phyloP scores from a whole-genome alignment of 352 stramenopile species.

The Elongisporangium undulatum region DNA sequence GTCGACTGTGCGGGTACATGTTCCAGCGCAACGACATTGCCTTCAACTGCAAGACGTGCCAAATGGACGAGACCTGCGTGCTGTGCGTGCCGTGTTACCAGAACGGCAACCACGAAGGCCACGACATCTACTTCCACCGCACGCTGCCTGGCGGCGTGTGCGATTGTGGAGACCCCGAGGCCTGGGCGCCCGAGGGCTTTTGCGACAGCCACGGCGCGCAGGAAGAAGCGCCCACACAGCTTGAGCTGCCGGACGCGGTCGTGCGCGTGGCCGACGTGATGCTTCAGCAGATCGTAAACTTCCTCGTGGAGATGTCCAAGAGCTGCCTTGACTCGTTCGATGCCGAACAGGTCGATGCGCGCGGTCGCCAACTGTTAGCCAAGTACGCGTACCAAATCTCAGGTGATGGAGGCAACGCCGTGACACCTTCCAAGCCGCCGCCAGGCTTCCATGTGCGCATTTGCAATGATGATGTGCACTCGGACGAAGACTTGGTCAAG shows the following conservation, averaged over 20 bases:
- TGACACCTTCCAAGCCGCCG: constrained; percentile 14
- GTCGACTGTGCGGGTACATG: constrained; percentile 92
- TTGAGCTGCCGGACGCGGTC: constrained; percentile 31
- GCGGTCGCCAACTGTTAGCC: constrained; percentile 35
- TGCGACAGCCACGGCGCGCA: constrained; percentile 86
- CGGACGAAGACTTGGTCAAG: constrained; percentile 95
- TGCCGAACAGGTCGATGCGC: constrained; percentile 40
- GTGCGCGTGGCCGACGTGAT: constrained; percentile 51
- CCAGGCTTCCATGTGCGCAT: constrained; percentile 90
- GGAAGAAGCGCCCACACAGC: constrained; percentile 6
- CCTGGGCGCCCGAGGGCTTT: constrained; percentile 94
- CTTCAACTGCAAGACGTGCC: constrained; percentile 98
- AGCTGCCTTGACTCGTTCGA: constrained; percentile 71
- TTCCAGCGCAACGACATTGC: constrained; percentile 97
- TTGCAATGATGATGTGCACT: constrained; percentile 99
- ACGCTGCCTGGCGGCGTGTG: constrained; percentile 89
- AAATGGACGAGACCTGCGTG: constrained; percentile 97
- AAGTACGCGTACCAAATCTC: constrained; percentile 11
- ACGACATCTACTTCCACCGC: constrained; percentile 89
- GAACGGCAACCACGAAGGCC: constrained; percentile 91
- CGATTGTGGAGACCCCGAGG: constrained; percentile 98
- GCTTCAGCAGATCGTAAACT: constrained; percentile 67
- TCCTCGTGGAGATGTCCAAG: constrained; percentile 71
- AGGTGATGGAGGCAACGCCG: constrained; percentile 7
- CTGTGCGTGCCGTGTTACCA: constrained; percentile 96